Percentiles rank a stretch among this genome's conserved stretches.
Conservation (phyloP, 352 stramenopile genomes). For the Phytophthora vignae region DNA sequence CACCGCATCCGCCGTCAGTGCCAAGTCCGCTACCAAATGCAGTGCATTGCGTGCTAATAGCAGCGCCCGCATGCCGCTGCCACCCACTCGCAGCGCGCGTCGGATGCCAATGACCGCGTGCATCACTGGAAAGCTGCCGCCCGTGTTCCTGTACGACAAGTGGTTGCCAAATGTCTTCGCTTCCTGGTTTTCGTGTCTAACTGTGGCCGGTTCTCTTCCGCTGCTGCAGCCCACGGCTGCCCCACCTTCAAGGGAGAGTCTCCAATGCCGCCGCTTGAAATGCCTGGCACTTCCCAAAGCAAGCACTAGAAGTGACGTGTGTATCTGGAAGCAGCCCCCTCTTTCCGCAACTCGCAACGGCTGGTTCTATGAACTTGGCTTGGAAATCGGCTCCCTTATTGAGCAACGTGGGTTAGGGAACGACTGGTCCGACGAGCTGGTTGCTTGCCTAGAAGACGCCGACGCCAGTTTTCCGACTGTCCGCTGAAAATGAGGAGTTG, state of each 20-base stretch:
- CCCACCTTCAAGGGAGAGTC: conserved; percentile 12
- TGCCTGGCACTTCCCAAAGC: conserved; percentile 13
- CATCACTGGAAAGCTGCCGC: conserved; percentile 10
- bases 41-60: conserved; percentile 14
- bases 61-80: conserved; percentile 14
- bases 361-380: conserved; percentile 26
- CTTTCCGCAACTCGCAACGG: conserved; percentile 27
- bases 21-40: conserved; percentile 3
- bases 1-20: not conserved
- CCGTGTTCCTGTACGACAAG: not conserved
- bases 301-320: conserved; percentile 20
- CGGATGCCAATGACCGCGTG: conserved; percentile 6
- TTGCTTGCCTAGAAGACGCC: not conserved
- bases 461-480: not conserved
- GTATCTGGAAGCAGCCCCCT: conserved; percentile 30
- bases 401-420: conserved; percentile 12
- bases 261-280: not conserved
- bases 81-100: conserved; percentile 10
- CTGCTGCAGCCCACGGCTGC: conserved; percentile 3
- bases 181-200: not conserved
- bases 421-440: not conserved
- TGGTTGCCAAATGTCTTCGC: not conserved
- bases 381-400: conserved; percentile 10
- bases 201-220: conserved; percentile 6
- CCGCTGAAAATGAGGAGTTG: not conserved